These are phyloP conservation scores for Claviceps cyperi DNA, from an alignment of 2,329 filamentous ascomycete genomes.

Conservation along the genomic window DNA sequence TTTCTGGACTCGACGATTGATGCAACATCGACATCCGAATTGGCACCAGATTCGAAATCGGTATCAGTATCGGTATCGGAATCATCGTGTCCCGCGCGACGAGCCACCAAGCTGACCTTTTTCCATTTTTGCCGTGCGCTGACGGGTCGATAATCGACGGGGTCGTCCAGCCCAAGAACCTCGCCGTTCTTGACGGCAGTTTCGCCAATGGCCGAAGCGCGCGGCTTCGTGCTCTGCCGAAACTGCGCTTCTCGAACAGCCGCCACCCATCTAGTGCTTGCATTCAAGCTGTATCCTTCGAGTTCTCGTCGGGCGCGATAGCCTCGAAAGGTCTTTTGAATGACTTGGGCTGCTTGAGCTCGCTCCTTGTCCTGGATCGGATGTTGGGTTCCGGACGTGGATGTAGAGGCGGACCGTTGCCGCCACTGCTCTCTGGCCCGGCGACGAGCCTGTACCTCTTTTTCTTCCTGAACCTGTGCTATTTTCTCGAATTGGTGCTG, in stretches of 20 bases:
- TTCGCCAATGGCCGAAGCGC: slow-evolving; percentile 13
- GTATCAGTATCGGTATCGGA: slow-evolving; percentile 31
- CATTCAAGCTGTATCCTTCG: slow-evolving; percentile 51
- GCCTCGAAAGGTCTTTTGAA: slow-evolving; percentile 63
- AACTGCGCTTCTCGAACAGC: slow-evolving; percentile 45
- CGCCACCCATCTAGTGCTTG: slow-evolving; percentile 57
- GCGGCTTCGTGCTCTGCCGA: slow-evolving; percentile 34
- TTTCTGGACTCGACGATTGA: slow-evolving; percentile 24
- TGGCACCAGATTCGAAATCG: slow-evolving; percentile 29
- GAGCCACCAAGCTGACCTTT: slow-evolving; percentile 54
- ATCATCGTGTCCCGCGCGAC: slow-evolving; percentile 56
- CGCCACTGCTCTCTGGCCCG: slow-evolving; percentile 20
- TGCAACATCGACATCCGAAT: slow-evolving; percentile 10
- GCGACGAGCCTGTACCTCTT: slow-evolving; percentile 29
- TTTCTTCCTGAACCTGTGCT: slow-evolving; percentile 30
- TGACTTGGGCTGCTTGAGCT: slow-evolving; percentile 37
- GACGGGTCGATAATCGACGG: slow-evolving; percentile 10
- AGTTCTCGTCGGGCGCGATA: slow-evolving; percentile 61
- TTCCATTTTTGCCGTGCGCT: slow-evolving; percentile 59
- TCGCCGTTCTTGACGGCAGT: slow-evolving; percentile 4
- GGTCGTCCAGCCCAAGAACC: slow-evolving; percentile 7
- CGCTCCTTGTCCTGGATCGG: slow-evolving; percentile 8
- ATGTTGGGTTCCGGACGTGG: neutral
- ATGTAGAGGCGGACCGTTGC: slow-evolving; percentile 17
- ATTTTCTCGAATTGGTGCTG: slow-evolving; percentile 33